These are phyloP conservation scores for Centella asiatica DNA, from an alignment of 129 eudicot genomes.

Conservation along the genomic window DNA sequence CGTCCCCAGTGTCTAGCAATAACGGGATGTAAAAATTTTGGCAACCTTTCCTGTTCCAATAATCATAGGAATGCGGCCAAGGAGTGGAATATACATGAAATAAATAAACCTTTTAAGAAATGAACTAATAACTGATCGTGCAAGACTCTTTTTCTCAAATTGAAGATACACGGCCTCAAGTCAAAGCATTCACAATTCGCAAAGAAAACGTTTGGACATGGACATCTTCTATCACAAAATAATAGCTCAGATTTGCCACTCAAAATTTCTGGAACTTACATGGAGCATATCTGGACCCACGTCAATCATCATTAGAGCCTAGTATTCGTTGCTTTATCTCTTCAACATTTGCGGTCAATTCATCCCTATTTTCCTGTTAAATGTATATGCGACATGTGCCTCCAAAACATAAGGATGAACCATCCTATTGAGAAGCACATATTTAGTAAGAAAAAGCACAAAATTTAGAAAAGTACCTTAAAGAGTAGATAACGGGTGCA, in stretches of 20 bases:
- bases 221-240: background rate
- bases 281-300: background rate
- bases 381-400: background rate
- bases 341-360: constrained; percentile 55
- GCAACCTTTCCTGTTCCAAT: too few relatives aligned
- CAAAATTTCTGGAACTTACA: background rate
- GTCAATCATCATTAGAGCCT: constrained; percentile 41
- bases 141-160: too few relatives aligned
- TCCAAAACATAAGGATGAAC: background rate
- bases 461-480: constrained; percentile 40
- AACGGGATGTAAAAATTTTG: too few relatives aligned
- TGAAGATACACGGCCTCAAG: too few relatives aligned
- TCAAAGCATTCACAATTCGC: constrained; percentile 10
- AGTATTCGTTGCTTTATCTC: constrained; percentile 66
- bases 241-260: background rate
- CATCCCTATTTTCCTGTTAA: constrained; percentile 68
- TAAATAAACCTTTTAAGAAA: too few relatives aligned
- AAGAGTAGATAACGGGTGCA: constrained; percentile 66
- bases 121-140: too few relatives aligned
- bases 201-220: background rate
- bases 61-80: too few relatives aligned
- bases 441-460: background rate
- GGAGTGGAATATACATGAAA: too few relatives aligned
- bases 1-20: too few relatives aligned
- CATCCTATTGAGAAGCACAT: background rate